phyloP scores from a whole-genome alignment of 1,284 basidiomycete species.

The Cutaneotrichosporon curvatum region DNA sequence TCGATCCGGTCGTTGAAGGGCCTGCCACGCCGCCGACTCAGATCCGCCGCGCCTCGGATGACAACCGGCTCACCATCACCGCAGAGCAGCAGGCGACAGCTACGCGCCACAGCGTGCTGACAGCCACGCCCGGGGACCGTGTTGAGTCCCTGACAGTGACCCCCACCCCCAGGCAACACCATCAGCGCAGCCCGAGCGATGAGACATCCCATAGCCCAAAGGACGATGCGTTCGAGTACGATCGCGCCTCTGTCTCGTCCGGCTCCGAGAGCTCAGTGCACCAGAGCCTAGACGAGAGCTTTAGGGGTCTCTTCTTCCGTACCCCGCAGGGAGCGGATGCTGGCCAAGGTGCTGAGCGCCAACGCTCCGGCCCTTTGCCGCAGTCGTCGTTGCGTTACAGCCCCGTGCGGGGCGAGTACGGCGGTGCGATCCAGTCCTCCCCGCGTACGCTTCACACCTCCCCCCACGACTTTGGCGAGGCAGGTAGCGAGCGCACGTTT shows the following conservation, averaged over 20 bases:
- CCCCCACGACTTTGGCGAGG: neutral
- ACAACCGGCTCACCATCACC: too few species aligned
- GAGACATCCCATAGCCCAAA: neutral
- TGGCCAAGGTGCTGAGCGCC: too few species aligned
- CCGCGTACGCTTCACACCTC: too few species aligned
- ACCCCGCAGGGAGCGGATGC: constrained; percentile 18
- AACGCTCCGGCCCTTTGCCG: too few species aligned
- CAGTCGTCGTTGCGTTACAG: too few species aligned
- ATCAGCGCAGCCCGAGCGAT: neutral
- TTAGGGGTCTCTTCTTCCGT: constrained; percentile 39
- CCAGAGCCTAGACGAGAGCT: constrained; percentile 15
- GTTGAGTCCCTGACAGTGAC: constrained; percentile 5
- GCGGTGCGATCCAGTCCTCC: too few species aligned
- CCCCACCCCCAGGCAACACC: neutral
- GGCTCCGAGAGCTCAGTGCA: constrained; percentile 10
- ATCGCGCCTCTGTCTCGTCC: constrained; percentile 7
- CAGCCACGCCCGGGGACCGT: neutral
- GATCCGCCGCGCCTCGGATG: too few species aligned
- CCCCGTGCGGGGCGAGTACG: too few species aligned
- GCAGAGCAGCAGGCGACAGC: too few species aligned
- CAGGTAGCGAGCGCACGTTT: constrained; percentile 21
- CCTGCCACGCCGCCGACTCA: too few species aligned
- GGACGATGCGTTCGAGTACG: constrained; percentile 8
- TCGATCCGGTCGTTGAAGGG: too few species aligned
- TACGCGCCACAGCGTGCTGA: too few species aligned